Base-by-base conservation (phyloP, 1,139 yeast species). In the Zygosaccharomyces sapae region DNA sequence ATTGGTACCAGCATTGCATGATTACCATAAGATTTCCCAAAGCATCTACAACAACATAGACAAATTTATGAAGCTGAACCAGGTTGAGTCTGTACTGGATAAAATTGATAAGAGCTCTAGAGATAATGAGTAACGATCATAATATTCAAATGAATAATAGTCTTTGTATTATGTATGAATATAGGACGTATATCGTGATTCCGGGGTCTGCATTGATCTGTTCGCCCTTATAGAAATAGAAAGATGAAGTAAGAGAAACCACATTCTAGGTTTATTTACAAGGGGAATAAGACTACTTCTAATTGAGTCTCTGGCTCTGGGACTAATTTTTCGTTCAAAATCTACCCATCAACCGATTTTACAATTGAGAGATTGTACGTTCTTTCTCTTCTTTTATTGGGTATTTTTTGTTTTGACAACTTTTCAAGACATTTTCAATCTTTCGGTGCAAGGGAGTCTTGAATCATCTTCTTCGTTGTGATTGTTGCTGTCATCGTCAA, bases 1-100 rank as follows among this genome's bases (percentile, higher is more conserved):
- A 16, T 38, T 38, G 3, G 35, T 53, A 22, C 55, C 56, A 6
- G 46, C 51, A 12, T 33, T 53, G n/a, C 24, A 38, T 12, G 42
- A 43, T 3, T 48, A 44, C 7, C 22, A 47, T 19, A 19, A 37
- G 5, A 45, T 42, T 5, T 43, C 54, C 8, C 29, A 24, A 9
- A 42, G 37, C 18, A 42, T 53, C 35, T 31, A 38, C 5, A 30
- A 37, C 7, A 53, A 38, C 22, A 45, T 52, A 12, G 38, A 37
- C 12, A 24, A 30, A 27, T 42, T 53, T 10, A 42, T 13, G 19
- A 38, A 2, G 37, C 34, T 22, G 38, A 45, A 22, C 25, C 37
- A 29, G 10, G 4, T 38, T 13, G 34, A 13, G 9, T 38, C 41
- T 5, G 18, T 22, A 13, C 27, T 24, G n/a, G 25, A n/a, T n/a